A percentile compares a stretch with the other conserved stretches of the same genome.
phyloP scores from a whole-genome alignment of 2,329 filamentous ascomycete genomes.

The Fusarium pininemorale region DNA sequence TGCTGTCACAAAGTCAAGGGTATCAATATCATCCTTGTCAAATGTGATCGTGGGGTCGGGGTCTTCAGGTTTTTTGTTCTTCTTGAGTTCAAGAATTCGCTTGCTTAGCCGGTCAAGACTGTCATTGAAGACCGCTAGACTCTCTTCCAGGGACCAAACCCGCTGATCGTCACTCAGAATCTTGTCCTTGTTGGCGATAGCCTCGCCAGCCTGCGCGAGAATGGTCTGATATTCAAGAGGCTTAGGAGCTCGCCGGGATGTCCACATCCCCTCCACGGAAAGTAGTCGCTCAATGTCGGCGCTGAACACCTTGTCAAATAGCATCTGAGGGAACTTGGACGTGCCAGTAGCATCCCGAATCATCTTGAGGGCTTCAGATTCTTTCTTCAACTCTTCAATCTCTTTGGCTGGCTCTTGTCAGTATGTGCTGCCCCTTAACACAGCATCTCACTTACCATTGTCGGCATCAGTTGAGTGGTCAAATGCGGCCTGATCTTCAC shows the following conservation, averaged over 20 bases:
- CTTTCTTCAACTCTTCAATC: conserved; percentile 85
- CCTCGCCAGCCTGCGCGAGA: conserved; percentile 59
- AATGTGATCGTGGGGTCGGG: conserved; percentile 79
- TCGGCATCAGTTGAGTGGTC: conserved; percentile 84
- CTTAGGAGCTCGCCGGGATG: conserved; percentile 77
- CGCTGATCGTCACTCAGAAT: conserved; percentile 74
- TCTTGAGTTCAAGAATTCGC: conserved; percentile 73
- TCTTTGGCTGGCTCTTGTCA: conserved; percentile 65
- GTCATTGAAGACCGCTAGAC: conserved; percentile 85
- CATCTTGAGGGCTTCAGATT: conserved; percentile 82
- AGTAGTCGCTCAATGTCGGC: conserved; percentile 83
- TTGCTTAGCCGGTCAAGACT: conserved; percentile 81
- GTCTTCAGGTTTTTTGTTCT: conserved; percentile 55
- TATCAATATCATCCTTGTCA: conserved; percentile 97
- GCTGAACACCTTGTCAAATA: conserved; percentile 94
- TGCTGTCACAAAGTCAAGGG: conserved; percentile 91
- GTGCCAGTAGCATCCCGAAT: conserved; percentile 86
- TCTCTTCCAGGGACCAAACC: conserved; percentile 84
- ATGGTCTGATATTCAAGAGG: conserved; percentile 75
- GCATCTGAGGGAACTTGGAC: conserved; percentile 75
- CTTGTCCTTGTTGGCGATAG: conserved; percentile 62
- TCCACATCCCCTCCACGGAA: conserved; percentile 98
- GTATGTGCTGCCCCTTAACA: neutral
- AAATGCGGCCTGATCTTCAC: conserved; percentile 84
- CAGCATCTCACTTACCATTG: conserved; percentile 64